Evolutionary conservation across 306 rosid species (phyloP).

Genomic region (Lotus japonicus): DNA sequence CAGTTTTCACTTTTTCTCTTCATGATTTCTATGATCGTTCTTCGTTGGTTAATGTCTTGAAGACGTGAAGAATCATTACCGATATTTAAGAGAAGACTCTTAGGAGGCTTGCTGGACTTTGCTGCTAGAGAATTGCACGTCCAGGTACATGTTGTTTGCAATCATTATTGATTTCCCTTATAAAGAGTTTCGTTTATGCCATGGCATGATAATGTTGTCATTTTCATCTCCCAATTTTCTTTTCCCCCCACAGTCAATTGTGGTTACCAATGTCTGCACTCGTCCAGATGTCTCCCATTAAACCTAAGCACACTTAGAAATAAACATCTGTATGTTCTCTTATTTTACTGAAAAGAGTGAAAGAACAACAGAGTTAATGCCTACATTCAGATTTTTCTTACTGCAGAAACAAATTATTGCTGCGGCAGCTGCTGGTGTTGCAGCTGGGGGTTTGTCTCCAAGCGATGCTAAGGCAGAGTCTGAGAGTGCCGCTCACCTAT

Average conservation of each 20-base stretch:
- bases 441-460: constrained; percentile 89
- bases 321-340: background rate
- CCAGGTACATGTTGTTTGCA: constrained; percentile 54
- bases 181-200: constrained; percentile 1
- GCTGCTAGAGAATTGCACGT: constrained; percentile 81
- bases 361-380: constrained; percentile 22
- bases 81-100: constrained; percentile 86
- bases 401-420: constrained; percentile 95
- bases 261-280: background rate
- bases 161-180: constrained; percentile 9
- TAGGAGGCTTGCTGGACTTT: constrained; percentile 82
- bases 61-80: constrained; percentile 95
- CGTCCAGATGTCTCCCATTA: background rate
- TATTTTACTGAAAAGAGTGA: constrained; percentile 12
- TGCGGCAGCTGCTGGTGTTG: constrained; percentile 94
- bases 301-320: background rate
- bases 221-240: background rate
- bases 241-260: background rate
- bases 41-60: constrained; percentile 37
- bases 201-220: background rate
- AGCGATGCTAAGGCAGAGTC: constrained; percentile 78
- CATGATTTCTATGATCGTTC: constrained; percentile 12
- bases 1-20: background rate
- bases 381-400: constrained; percentile 41
- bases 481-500: constrained; percentile 84